Conservation (phyloP, 331 rosid genomes). For the Cydonia oblonga region DNA sequence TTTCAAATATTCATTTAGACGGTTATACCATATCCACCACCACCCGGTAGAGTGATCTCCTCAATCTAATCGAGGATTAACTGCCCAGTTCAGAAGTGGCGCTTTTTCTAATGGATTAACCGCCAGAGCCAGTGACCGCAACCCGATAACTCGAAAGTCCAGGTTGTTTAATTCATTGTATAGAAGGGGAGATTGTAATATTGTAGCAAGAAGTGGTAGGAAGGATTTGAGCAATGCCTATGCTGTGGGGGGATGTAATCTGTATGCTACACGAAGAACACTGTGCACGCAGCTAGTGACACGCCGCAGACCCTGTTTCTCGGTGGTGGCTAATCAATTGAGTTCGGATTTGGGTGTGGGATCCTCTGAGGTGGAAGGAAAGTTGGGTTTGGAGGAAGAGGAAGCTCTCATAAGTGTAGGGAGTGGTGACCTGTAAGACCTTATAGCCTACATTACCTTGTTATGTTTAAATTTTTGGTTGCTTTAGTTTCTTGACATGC, state of each 20-base stretch:
- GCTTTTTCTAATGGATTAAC: constrained; percentile 17
- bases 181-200: constrained; percentile 1
- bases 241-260: constrained; percentile 5
- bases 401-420: neutral
- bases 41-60: too few species aligned
- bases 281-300: neutral
- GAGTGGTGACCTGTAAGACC: constrained; percentile 24
- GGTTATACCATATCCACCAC: too few species aligned
- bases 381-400: constrained; percentile 17
- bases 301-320: constrained; percentile 1
- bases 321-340: constrained; percentile 13
- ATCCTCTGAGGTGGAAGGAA: constrained; percentile 23
- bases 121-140: neutral
- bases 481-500: neutral
- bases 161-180: constrained; percentile 1
- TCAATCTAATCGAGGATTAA: too few species aligned
- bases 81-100: constrained; percentile 27
- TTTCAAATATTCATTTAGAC: too few species aligned
- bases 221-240: constrained; percentile 15
- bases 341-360: constrained; percentile 22
- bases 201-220: constrained; percentile 9
- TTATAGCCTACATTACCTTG: neutral
- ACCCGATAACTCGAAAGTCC: neutral
- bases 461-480: neutral
- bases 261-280: neutral